Conservation (phyloP, 768 basidiomycete genomes). For the Phanerochaete sordida region DNA sequence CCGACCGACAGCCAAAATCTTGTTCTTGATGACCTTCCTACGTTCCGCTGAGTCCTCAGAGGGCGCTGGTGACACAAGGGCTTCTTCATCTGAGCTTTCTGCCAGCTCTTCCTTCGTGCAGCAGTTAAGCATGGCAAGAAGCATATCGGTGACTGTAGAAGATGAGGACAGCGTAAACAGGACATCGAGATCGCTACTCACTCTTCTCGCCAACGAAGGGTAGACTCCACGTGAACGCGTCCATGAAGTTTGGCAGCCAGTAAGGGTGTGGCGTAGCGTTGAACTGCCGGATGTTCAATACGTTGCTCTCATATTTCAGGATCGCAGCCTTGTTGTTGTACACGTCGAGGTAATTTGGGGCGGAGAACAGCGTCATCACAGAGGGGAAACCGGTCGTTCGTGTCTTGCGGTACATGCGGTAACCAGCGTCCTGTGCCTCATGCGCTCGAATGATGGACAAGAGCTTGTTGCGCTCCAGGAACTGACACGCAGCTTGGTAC, state of each 20-base stretch:
- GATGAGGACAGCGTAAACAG: too few species aligned
- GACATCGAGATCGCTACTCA: too few species aligned
- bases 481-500: conserved; percentile 95
- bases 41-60: conserved; percentile 56
- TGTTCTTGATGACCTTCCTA: conserved; percentile 93
- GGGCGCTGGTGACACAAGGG: conserved; percentile 31
- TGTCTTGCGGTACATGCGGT: conserved; percentile 99
- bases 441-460: conserved; percentile 97
- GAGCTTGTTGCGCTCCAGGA: conserved; percentile 95
- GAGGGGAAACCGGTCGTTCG: conserved; percentile 98
- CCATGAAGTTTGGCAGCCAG: conserved; percentile 97
- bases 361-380: conserved; percentile 99
- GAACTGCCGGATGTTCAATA: conserved; percentile 98
- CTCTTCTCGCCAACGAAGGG: conserved; percentile 98
- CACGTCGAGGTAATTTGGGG: conserved; percentile 96
- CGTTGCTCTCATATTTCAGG: conserved; percentile 98
- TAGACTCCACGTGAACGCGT: conserved; percentile 96
- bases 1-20: conserved; percentile 95
- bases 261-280: conserved; percentile 94
- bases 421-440: conserved; percentile 99
- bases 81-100: conserved; percentile 52
- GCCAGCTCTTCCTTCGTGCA: conserved; percentile 97
- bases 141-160: conserved; percentile 90
- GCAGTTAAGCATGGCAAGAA: conserved; percentile 94
- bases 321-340: conserved; percentile 99